A percentile compares a stretch with the other conserved stretches of the same genome.
These are phyloP conservation scores for Fusarium torulosum DNA, from an alignment of 2,329 filamentous ascomycete genomes.

Conservation along the genomic window DNA sequence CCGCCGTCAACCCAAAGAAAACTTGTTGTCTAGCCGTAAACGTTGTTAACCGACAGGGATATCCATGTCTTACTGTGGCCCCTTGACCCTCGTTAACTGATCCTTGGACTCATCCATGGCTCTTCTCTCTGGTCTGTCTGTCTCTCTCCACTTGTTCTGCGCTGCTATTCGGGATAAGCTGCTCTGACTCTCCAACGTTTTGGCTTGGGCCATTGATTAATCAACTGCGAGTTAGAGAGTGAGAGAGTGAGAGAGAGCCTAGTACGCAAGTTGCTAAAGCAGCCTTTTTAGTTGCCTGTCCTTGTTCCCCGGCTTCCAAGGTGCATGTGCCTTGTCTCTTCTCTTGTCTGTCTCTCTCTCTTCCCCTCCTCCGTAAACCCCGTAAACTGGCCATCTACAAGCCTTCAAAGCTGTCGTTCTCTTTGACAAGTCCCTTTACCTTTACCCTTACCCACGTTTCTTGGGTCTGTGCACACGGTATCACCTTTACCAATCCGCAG, in stretches of 20 bases:
- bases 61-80: constrained; percentile 29
- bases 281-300: too few species aligned
- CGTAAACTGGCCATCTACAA: constrained; percentile 14
- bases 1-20: constrained; percentile 24
- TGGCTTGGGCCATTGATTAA: not conserved
- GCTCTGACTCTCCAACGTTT: not conserved
- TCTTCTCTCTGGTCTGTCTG: not conserved
- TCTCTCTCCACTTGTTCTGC: constrained; percentile 35
- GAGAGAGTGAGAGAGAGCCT: not conserved
- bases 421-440: too few species aligned
- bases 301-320: not conserved
- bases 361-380: not conserved
- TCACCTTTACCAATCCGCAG: constrained; percentile 41
- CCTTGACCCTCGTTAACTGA: constrained; percentile 17
- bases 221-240: not conserved
- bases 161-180: not conserved
- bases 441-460: constrained; percentile 29
- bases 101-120: constrained; percentile 7
- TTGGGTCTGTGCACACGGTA: constrained; percentile 34
- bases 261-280: not conserved
- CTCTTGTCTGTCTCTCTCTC: not conserved
- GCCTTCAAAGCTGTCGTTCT: too few species aligned
- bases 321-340: not conserved
- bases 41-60: constrained; percentile 40
- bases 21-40: constrained; percentile 39